Percentiles rank a stretch among this genome's conserved stretches.
These are phyloP conservation scores for Fusarium sp. DNA, from an alignment of 2,329 filamentous ascomycete species.

Conservation along the genomic window DNA sequence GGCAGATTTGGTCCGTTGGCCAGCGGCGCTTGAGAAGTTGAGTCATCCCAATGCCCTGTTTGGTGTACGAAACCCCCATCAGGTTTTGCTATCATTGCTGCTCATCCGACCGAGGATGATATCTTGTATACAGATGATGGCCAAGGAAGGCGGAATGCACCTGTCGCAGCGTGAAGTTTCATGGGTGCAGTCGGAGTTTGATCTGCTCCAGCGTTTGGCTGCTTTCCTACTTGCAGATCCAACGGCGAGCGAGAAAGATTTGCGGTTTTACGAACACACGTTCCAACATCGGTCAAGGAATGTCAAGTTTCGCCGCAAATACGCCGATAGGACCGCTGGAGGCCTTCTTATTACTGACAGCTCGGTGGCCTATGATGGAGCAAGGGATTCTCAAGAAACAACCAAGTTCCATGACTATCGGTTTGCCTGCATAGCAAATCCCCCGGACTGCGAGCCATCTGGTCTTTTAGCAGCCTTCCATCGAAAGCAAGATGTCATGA, in stretches of 20 bases:
- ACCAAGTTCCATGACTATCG: neutral
- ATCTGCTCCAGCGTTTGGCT: neutral
- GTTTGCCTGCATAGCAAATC: neutral
- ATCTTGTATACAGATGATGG: neutral
- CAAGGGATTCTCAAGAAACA: neutral
- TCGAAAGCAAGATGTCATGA: neutral
- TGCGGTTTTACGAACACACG: neutral
- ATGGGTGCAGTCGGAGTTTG: neutral
- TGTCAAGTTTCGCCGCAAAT: neutral
- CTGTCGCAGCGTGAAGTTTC: neutral
- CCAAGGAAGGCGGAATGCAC: neutral
- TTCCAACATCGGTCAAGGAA: neutral
- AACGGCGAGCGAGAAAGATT: neutral
- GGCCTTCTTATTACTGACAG: neutral
- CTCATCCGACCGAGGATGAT: neutral
- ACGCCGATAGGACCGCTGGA: neutral
- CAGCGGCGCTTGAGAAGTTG: neutral
- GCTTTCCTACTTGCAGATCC: neutral
- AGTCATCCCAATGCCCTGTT: neutral
- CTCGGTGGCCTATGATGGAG: neutral
- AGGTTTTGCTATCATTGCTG: neutral
- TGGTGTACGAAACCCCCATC: neutral
- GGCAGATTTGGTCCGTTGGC: neutral
- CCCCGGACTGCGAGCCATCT: neutral
- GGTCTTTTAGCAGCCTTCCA: neutral